These are phyloP conservation scores for Podaxis sp. DNA, from an alignment of 768 basidiomycete genomes.

Conservation along the genomic window DNA sequence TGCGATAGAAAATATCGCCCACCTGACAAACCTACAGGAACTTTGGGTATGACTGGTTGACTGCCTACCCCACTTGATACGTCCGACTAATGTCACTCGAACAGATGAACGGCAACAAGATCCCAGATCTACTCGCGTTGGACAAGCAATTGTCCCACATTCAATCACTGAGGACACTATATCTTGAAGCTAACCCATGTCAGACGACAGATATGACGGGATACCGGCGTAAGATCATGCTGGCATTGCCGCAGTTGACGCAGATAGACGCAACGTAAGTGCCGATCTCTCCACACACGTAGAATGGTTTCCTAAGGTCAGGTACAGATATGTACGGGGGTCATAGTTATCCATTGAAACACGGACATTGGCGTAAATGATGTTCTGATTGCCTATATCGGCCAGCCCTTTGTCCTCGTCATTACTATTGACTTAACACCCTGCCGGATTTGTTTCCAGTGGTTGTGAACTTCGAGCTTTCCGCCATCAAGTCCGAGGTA, in stretches of 20 bases:
- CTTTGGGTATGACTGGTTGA: slow-evolving; percentile 71
- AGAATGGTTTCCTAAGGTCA: not conserved
- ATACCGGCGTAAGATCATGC: slow-evolving; percentile 88
- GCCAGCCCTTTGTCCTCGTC: not conserved
- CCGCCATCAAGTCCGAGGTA: not conserved
- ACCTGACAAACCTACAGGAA: slow-evolving; percentile 79
- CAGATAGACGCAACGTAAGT: slow-evolving; percentile 97
- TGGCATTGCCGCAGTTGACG: slow-evolving; percentile 83
- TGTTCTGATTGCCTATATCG: not conserved
- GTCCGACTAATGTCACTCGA: slow-evolving; percentile 6
- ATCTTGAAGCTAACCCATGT: slow-evolving; percentile 94
- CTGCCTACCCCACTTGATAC: not conserved
- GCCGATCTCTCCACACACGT: not conserved
- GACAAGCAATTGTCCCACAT: slow-evolving; percentile 66
- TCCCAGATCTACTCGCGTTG: slow-evolving; percentile 67
- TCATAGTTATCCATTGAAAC: not conserved
- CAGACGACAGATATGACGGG: slow-evolving; percentile 73
- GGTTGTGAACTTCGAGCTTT: not conserved
- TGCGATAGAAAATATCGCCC: slow-evolving; percentile 78
- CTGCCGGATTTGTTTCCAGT: not conserved
- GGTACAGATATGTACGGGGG: slow-evolving; percentile 11
- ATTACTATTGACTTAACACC: not conserved
- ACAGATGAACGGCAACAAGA: slow-evolving; percentile 87
- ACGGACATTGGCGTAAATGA: not conserved
- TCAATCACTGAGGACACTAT: slow-evolving; percentile 76